Evolutionary conservation across 2,329 filamentous ascomycete species (phyloP).

Genomic region (Neoascochyta sp.): DNA sequence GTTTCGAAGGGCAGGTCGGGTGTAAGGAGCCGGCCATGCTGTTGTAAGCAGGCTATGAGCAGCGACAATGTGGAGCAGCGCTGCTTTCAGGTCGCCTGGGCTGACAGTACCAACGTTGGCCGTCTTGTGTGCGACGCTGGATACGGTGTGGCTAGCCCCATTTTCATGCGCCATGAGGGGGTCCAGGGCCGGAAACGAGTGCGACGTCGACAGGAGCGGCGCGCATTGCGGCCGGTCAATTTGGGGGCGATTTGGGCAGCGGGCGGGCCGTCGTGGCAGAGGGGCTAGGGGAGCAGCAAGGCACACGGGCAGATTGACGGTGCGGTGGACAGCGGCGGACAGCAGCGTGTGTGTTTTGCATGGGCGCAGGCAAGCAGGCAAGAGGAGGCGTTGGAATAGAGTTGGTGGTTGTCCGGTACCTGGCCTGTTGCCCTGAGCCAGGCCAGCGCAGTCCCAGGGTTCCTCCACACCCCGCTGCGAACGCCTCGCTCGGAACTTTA

Average conservation of each 20-base stretch:
- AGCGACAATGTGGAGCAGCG: slow-evolving; percentile 16
- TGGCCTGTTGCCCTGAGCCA: slow-evolving; percentile 34
- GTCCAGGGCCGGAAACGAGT: too few relatives aligned
- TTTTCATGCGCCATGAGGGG: too few relatives aligned
- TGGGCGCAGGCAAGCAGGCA: too few relatives aligned
- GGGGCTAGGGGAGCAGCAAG: too few relatives aligned
- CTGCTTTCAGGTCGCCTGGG: slow-evolving; percentile 8
- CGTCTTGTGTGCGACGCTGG: slow-evolving; percentile 19
- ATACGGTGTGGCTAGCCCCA: too few relatives aligned
- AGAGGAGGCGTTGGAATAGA: slow-evolving; percentile 33
- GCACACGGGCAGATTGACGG: not conserved
- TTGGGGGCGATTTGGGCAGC: too few relatives aligned
- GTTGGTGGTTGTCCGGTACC: slow-evolving; percentile 35
- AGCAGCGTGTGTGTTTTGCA: not conserved
- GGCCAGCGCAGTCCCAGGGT: slow-evolving; percentile 36
- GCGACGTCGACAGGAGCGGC: too few relatives aligned
- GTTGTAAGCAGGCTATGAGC: slow-evolving; percentile 10
- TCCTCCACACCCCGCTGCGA: slow-evolving; percentile 38
- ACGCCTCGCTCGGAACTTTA: slow-evolving; percentile 38
- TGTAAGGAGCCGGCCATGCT: slow-evolving; percentile 15
- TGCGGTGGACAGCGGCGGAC: slow-evolving; percentile 1
- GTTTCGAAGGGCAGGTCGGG: slow-evolving; percentile 16
- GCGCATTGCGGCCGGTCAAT: too few relatives aligned
- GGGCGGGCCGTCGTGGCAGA: too few relatives aligned
- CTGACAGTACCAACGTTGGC: slow-evolving; percentile 19